Evolutionary conservation across 345 rosid genomes (phyloP).

Genomic region (Aquilaria malaccensis): DNA sequence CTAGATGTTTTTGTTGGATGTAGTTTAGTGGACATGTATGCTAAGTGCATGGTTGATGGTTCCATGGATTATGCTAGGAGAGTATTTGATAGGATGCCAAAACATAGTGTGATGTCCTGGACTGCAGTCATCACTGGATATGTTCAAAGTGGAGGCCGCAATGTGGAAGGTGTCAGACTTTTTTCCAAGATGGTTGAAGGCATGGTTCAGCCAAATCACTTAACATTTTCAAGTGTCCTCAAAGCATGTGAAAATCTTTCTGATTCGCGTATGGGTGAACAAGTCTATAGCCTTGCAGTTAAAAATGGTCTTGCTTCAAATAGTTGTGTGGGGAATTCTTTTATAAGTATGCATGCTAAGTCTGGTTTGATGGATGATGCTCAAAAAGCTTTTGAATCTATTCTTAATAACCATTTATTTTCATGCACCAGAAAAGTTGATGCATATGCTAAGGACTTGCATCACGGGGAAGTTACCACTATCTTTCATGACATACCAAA

Average conservation of each 20-base stretch:
- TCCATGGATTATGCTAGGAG: slow-evolving; percentile 45
- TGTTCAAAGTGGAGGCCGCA: slow-evolving; percentile 27
- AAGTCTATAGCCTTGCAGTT: slow-evolving; percentile 39
- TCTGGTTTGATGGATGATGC: slow-evolving; percentile 61
- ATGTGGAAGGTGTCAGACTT: slow-evolving; percentile 41
- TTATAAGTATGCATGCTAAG: slow-evolving; percentile 55
- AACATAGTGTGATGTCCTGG: slow-evolving; percentile 67
- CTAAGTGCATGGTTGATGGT: slow-evolving; percentile 43
- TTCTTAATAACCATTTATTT: slow-evolving; percentile 55
- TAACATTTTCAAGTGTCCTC: slow-evolving; percentile 57
- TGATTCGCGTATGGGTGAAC: slow-evolving; percentile 35
- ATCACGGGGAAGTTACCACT: slow-evolving; percentile 37
- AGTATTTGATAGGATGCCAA: slow-evolving; percentile 57
- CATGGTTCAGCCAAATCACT: slow-evolving; percentile 45
- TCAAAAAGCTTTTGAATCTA: slow-evolving; percentile 47
- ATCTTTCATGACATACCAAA: slow-evolving; percentile 36
- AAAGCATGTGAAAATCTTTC: slow-evolving; percentile 59
- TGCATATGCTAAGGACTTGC: slow-evolving; percentile 41
- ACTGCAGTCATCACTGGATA: slow-evolving; percentile 59
- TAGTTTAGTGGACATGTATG: slow-evolving; percentile 74
- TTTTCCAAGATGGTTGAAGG: slow-evolving; percentile 52
- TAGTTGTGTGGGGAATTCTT: slow-evolving; percentile 57
- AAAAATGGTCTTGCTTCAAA: slow-evolving; percentile 49
- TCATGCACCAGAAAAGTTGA: slow-evolving; percentile 50
- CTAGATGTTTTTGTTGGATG: slow-evolving; percentile 59